Percentiles rank a stretch among this genome's conserved stretches.
Evolutionary conservation across 768 basidiomycete genomes (phyloP).

Genomic region (Royoungia palumana): DNA sequence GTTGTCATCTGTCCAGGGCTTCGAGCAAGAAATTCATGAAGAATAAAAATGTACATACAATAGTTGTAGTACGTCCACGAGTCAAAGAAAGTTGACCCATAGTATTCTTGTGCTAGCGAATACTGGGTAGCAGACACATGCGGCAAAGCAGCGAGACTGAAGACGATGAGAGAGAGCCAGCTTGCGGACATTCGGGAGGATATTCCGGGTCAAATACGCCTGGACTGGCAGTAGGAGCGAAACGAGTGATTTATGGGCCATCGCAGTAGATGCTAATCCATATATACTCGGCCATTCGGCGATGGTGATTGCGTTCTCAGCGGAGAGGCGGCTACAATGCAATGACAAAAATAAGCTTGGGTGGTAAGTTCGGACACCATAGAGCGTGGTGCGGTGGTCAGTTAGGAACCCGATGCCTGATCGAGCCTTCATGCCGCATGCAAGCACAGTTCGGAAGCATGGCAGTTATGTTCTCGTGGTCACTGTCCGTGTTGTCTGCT

Average conservation of each 20-base stretch:
- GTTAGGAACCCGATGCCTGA: background rate
- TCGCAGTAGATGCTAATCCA: background rate
- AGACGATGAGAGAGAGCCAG: slow-evolving; percentile 5
- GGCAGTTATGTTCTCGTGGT: too few species aligned
- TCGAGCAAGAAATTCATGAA: background rate
- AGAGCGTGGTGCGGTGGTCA: background rate
- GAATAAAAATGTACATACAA: slow-evolving; percentile 36
- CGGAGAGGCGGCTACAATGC: background rate
- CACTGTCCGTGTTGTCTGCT: too few species aligned
- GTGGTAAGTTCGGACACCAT: too few species aligned
- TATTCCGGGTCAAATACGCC: slow-evolving; percentile 6
- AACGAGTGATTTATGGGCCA: background rate
- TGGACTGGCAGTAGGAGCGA: background rate
- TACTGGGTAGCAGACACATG: slow-evolving; percentile 38
- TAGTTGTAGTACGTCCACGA: slow-evolving; percentile 63
- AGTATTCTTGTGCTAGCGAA: slow-evolving; percentile 52
- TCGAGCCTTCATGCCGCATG: background rate
- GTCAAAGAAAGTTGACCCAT: slow-evolving; percentile 62
- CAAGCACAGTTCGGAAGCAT: too few species aligned
- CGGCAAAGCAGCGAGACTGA: slow-evolving; percentile 8
- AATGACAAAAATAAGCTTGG: background rate
- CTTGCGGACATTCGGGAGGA: background rate
- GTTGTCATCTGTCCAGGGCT: slow-evolving; percentile 51
- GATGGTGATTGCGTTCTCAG: background rate
- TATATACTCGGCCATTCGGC: slow-evolving; percentile 8